Conservation (phyloP, 306 rosid species). For the Senna siamea region DNA sequence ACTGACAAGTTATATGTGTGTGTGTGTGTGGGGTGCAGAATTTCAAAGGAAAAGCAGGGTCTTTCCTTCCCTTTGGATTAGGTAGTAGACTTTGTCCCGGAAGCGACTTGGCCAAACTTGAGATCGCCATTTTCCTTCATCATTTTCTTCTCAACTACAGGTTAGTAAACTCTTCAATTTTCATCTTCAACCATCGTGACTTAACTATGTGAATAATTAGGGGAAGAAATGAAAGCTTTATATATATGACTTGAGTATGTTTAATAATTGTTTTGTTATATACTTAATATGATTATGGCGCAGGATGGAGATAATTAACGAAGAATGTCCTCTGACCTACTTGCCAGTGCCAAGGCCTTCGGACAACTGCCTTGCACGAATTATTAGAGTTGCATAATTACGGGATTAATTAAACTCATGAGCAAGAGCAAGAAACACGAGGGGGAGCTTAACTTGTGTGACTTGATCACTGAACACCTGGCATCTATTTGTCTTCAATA, state of each 20-base stretch:
- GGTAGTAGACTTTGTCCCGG: slow-evolving; percentile 72
- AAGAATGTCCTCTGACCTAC: slow-evolving; percentile 44
- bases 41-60: slow-evolving; percentile 53
- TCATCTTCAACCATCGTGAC: neutral
- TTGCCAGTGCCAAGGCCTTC: slow-evolving; percentile 59
- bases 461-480: too few species aligned
- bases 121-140: slow-evolving; percentile 64
- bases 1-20: neutral
- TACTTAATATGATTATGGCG: slow-evolving; percentile 10
- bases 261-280: too few species aligned
- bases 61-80: slow-evolving; percentile 65
- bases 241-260: too few species aligned
- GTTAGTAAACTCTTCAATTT: slow-evolving; percentile 27
- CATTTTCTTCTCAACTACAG: slow-evolving; percentile 65
- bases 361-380: slow-evolving; percentile 68
- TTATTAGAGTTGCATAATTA: slow-evolving; percentile 42
- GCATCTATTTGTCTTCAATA: too few species aligned
- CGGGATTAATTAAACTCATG: neutral
- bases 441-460: neutral
- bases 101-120: slow-evolving; percentile 61
- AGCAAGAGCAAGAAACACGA: neutral
- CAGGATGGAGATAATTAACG: slow-evolving; percentile 63
- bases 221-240: neutral
- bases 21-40: too few species aligned
- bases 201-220: too few species aligned